phyloP scores from a whole-genome alignment of 345 rosid genomes.

The Rhodamnia argentea region DNA sequence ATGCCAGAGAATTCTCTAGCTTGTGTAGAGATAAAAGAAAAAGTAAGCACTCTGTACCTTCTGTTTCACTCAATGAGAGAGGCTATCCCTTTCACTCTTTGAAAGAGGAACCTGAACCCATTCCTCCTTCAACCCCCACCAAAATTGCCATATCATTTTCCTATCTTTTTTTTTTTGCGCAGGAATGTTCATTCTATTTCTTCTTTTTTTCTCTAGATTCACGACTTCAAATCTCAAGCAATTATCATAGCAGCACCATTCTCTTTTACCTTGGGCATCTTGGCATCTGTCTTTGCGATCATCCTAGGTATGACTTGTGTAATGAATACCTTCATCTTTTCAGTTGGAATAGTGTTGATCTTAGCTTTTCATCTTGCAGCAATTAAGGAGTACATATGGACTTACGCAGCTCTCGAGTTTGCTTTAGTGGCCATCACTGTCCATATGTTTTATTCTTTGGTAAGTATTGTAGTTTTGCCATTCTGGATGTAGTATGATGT shows the following conservation, averaged over 20 bases:
- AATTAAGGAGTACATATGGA: conserved; percentile 79
- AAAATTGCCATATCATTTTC: neutral
- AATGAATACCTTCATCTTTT: neutral
- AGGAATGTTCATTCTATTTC: neutral
- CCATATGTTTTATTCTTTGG: conserved; percentile 50
- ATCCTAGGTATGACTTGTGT: conserved; percentile 48
- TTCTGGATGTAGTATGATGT: neutral
- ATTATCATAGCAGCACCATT: conserved; percentile 73
- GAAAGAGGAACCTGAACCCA: neutral
- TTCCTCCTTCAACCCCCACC: neutral
- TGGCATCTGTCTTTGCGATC: conserved; percentile 65
- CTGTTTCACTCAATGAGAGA: neutral
- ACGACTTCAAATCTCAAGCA: conserved; percentile 56
- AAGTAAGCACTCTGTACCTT: neutral
- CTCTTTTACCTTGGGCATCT: conserved; percentile 59
- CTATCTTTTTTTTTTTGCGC: neutral
- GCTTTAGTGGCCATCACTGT: conserved; percentile 56
- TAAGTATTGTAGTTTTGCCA: conserved; percentile 19
- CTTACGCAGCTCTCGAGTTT: conserved; percentile 85
- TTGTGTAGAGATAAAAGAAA: neutral
- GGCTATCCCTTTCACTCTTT: neutral
- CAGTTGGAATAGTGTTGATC: neutral
- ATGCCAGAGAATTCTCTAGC: neutral
- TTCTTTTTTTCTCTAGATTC: conserved; percentile 30
- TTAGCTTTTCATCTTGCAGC: conserved; percentile 33